phyloP scores from a whole-genome alignment of 1,139 yeast species.

The Saccharomyces hybrid region DNA sequence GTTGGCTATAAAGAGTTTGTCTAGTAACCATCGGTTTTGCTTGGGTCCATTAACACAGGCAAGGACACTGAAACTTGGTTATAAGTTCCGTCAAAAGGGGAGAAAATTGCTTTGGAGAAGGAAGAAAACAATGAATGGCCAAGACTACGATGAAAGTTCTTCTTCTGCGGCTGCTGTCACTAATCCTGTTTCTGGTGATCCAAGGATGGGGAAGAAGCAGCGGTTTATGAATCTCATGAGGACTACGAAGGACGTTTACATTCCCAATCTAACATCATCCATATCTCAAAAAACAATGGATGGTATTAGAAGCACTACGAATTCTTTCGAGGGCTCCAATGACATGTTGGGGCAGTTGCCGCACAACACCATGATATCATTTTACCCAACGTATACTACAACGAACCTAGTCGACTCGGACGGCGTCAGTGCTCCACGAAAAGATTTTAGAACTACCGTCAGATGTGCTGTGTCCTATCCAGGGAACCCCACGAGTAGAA shows the following conservation, averaged over 20 bases:
- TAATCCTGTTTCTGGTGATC: not conserved
- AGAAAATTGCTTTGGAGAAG: not conserved
- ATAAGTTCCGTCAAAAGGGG: slow-evolving; percentile 1
- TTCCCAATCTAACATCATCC: slow-evolving; percentile 45
- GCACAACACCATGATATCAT: slow-evolving; percentile 34
- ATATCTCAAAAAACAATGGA: slow-evolving; percentile 45
- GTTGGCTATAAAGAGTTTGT: slow-evolving; percentile 1
- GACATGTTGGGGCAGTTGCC: slow-evolving; percentile 12
- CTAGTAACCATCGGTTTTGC: not conserved
- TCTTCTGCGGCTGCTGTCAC: not conserved
- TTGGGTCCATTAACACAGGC: not conserved
- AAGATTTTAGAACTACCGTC: slow-evolving; percentile 46
- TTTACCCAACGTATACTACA: slow-evolving; percentile 63
- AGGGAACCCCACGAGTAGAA: slow-evolving; percentile 55
- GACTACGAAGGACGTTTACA: slow-evolving; percentile 50
- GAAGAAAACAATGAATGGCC: not conserved
- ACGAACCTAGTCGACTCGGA: slow-evolving; percentile 30
- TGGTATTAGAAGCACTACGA: slow-evolving; percentile 33
- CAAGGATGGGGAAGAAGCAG: slow-evolving; percentile 23
- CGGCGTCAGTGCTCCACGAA: not conserved
- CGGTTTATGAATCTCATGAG: slow-evolving; percentile 41
- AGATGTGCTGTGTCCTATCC: slow-evolving; percentile 71
- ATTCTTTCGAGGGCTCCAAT: slow-evolving; percentile 9
- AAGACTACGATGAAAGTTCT: not conserved
- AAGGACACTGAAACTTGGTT: not conserved